phyloP scores from a whole-genome alignment of 768 basidiomycete species.

The Suillus weaverae region DNA sequence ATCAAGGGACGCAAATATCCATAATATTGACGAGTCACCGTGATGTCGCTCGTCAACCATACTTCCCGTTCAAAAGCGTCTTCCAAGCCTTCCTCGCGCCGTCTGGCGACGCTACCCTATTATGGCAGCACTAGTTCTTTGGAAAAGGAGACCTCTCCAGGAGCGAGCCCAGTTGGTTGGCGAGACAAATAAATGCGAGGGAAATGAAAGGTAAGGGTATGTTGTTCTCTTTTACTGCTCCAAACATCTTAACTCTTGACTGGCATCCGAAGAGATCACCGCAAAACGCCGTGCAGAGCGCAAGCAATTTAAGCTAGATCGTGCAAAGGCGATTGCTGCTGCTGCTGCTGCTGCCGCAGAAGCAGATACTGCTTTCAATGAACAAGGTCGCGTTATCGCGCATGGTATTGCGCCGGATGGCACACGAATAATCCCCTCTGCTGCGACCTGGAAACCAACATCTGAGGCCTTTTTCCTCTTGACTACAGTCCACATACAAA shows the following conservation, averaged over 20 bases:
- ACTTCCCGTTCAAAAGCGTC: background rate
- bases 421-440: slow-evolving; percentile 62
- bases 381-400: slow-evolving; percentile 64
- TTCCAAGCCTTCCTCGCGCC: slow-evolving; percentile 53
- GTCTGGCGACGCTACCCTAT: slow-evolving; percentile 58
- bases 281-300: slow-evolving; percentile 86
- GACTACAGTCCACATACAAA: no score
- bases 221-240: slow-evolving; percentile 1
- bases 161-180: slow-evolving; percentile 93
- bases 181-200: slow-evolving; percentile 67
- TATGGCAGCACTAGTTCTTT: slow-evolving; percentile 94
- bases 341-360: slow-evolving; percentile 80
- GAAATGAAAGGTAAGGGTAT: slow-evolving; percentile 59
- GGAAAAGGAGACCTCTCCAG: slow-evolving; percentile 94
- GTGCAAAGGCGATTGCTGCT: slow-evolving; percentile 83
- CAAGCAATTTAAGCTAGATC: slow-evolving; percentile 89
- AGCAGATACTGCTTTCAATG: slow-evolving; percentile 72
- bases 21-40: no score
- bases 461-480: no score
- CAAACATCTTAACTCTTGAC: background rate
- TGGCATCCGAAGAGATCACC: slow-evolving; percentile 82
- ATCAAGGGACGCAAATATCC: no score
- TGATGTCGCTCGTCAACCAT: no score
- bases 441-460: slow-evolving; percentile 74
- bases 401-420: slow-evolving; percentile 54